These are phyloP conservation scores for Marvania coccoides DNA, from an alignment of 139 green algal genomes.

Conservation along the genomic window DNA sequence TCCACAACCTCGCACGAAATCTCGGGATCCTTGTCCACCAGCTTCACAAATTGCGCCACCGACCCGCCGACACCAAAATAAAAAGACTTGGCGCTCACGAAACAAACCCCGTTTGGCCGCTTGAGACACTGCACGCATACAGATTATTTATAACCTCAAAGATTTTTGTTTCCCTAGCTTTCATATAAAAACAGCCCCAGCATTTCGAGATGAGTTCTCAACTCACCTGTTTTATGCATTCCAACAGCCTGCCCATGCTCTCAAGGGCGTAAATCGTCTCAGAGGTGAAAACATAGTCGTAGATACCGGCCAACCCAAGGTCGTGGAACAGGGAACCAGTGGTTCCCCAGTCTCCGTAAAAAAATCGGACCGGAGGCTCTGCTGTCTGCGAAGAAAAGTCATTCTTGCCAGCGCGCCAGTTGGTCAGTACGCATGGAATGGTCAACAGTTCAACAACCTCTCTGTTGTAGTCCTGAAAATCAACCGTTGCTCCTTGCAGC, in stretches of 20 bases:
- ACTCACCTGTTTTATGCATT: conserved; percentile 60
- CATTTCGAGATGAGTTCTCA: neutral
- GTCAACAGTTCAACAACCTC: conserved; percentile 2
- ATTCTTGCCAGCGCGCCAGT: neutral
- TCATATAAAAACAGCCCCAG: neutral
- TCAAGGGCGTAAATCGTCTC: conserved; percentile 78
- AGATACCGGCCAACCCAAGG: conserved; percentile 28
- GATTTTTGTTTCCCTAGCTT: too few species aligned
- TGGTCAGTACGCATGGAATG: neutral
- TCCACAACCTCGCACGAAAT: neutral
- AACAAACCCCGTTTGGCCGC: conserved; percentile 48
- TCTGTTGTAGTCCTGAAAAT: conserved; percentile 23
- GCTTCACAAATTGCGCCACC: conserved; percentile 51
- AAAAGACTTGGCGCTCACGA: conserved; percentile 83
- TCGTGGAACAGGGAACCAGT: conserved; percentile 30
- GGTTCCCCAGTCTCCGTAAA: conserved; percentile 56
- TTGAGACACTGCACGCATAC: conserved; percentile 10
- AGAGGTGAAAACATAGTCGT: conserved; percentile 72
- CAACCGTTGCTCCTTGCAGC: conserved; percentile 38
- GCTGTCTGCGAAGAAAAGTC: neutral
- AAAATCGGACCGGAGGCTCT: conserved; percentile 26
- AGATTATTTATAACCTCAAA: neutral
- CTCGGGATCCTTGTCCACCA: conserved; percentile 29
- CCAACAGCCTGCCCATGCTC: conserved; percentile 43
- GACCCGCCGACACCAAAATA: conserved; percentile 97